Evolutionary conservation across 1,284 basidiomycete genomes (phyloP), one percentile per base, ranked within the genome.

Genomic region (Chiua sp.): DNA sequence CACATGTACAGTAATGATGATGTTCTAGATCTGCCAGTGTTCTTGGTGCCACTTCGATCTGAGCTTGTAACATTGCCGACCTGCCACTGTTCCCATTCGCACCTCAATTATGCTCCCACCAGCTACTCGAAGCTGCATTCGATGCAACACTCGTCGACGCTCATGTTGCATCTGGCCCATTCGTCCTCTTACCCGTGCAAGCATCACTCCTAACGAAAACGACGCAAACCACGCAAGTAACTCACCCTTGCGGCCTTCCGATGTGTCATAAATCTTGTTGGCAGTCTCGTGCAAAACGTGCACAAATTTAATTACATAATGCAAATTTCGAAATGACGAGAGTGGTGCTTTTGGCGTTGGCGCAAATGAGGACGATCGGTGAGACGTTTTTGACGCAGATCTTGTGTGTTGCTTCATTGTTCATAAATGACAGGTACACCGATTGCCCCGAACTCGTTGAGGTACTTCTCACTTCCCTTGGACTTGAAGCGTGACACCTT

Each of bases 381-480:
- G 59, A 63, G 68, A 52, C 51, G 20, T 47, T 52, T 60, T n/a
- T 15, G 3, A 11, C n/a, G n/a, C n/a, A n/a, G n/a, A n/a, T n/a
- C 33, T 13, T 47, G 23, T 5, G 15, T 4, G 6, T 49, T 48
- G 16, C 7, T 46, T 46, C 39, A 15, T 55, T 46, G 6, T 39
- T 61, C 30, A 60, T 16, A 13, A 7, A 77, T 35, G 81, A 83
- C 69, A 86, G 88, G 67, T 92, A 93, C 66, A 78, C 94, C 20
- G 76, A 82, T 61, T 93, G 95, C 68, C 88, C 92, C 1, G 85
- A 90, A 72, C 82, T 91, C 48, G 88, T 98, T 81, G 84, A 89
- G 52, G 80, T 83, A 47, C 77, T 97, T 22, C 89, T 92, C n/a
- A 77, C 76, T 49, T 98, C 94, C 68, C 78, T 96, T 35, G 80